Base-by-base conservation (phyloP, 108 stramenopile genomes). In the Pseudonitzschia delicatissima region DNA sequence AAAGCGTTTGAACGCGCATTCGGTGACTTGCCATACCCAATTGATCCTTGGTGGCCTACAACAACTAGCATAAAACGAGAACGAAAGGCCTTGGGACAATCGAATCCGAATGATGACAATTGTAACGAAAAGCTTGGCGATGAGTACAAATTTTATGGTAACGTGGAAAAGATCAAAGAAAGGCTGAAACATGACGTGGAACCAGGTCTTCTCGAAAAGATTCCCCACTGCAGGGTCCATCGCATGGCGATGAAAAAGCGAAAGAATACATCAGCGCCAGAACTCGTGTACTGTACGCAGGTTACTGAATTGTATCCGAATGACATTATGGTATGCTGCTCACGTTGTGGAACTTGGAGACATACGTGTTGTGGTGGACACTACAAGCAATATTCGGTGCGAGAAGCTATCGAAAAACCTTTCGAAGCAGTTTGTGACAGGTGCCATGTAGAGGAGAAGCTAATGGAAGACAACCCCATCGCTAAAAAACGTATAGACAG, bases 311-410 rank as follows among this genome's bases (percentile, higher is more conserved):
- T 69, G 0, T 87, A 88, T 45, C 83, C 83, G 8, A 77, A 82
- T 61, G 84, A 90, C 2, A 27, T 83, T 0, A 90, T 93, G 87
- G 83, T 93, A 18, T 87, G 87, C 47, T 93, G 92, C 70, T 90
- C 92, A 3, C 52, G 71, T 12, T 93, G 92, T 69, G 88, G 89
- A 15, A 88, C 92, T 20, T 93, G 92, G 92, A 72, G 92, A 5
- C 92, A 93, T 66, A 77, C 87, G 31, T 77, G 76, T 64, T 93
- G 92, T 69, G 92, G 92, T 36, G 92, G 92, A 4, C 92, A 93
- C 66, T 74, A 87, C 69, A 90, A 85, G 35, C 80, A 71, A 21
- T 82, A 78, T 40, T 82, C 87, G 3, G 59, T 82, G 13, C 77
- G 80, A 4, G 81, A 82, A 18, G 70, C 72, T 29, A 82, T 77